A percentile compares a stretch with the other conserved stretches of the same genome.
phyloP scores from a whole-genome alignment of 2,329 filamentous ascomycete species.

The Sclerotinia trifoliorum region DNA sequence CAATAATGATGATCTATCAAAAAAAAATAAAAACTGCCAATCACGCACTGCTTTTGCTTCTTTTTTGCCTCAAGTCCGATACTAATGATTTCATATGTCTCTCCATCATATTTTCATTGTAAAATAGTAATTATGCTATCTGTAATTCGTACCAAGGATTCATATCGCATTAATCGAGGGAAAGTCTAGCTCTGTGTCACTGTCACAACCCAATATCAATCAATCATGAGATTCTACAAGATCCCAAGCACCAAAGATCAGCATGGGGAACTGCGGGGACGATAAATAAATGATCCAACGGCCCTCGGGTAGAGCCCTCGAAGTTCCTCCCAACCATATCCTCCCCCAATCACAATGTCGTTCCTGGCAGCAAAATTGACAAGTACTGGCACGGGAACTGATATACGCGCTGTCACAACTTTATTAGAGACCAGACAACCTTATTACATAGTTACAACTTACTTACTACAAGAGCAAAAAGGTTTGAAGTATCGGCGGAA shows the following conservation, averaged over 20 bases:
- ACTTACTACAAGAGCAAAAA: neutral
- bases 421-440: too few species aligned
- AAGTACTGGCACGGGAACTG: neutral
- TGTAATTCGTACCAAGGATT: neutral
- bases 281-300: neutral
- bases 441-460: too few species aligned
- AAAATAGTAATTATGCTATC: neutral
- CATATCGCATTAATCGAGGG: neutral
- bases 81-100: neutral
- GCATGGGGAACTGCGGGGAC: constrained; percentile 10
- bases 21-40: neutral
- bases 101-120: neutral
- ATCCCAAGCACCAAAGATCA: constrained; percentile 2
- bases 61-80: neutral
- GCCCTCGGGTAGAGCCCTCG: neutral
- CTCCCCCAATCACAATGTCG: neutral
- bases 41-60: neutral
- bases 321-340: neutral
- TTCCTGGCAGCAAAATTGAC: neutral
- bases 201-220: neutral
- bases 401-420: too few species aligned
- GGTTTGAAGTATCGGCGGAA: neutral
- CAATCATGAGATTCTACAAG: neutral
- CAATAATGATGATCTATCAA: constrained; percentile 5
- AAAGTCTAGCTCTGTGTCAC: neutral